Conservation (phyloP, 768 basidiomycete genomes). For the Daedalea quercina region DNA sequence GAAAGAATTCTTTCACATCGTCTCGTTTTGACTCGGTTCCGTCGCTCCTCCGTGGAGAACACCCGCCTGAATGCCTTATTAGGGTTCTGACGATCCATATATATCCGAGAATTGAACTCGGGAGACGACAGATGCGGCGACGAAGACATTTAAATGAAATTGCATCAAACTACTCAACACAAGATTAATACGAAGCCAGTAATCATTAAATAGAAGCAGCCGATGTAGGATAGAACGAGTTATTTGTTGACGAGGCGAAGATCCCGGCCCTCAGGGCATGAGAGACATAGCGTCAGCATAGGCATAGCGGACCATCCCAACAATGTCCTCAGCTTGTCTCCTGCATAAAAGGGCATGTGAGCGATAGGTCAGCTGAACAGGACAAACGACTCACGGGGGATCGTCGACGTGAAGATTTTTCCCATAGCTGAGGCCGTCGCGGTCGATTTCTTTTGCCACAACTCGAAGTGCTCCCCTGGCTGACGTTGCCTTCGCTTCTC, state of each 20-base stretch:
- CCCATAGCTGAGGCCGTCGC: constrained; percentile 46
- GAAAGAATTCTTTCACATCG: constrained; percentile 22
- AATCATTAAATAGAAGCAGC: no score
- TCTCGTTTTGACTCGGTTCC: constrained; percentile 17
- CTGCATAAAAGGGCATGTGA: constrained; percentile 8
- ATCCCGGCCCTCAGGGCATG: constrained; percentile 29
- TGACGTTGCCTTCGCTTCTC: constrained; percentile 33
- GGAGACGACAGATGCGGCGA: neutral
- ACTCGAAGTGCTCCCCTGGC: constrained; percentile 52
- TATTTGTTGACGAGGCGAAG: no score
- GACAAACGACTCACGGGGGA: constrained; percentile 37
- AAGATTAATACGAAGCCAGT: no score
- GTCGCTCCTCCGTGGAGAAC: constrained; percentile 5
- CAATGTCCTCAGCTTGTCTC: constrained; percentile 15
- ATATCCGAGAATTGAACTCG: neutral
- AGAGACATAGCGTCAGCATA: constrained; percentile 48
- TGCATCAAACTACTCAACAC: no score
- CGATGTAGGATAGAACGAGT: no score
- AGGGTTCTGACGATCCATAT: neutral
- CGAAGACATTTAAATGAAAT: no score
- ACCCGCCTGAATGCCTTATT: neutral
- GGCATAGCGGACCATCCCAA: constrained; percentile 47
- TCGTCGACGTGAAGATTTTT: constrained; percentile 29
- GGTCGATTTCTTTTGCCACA: constrained; percentile 55
- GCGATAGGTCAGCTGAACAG: neutral